Evolutionary conservation across 768 basidiomycete genomes (phyloP), one percentile per base, ranked within the genome.

Genomic region (Mycena albidolilacea): DNA sequence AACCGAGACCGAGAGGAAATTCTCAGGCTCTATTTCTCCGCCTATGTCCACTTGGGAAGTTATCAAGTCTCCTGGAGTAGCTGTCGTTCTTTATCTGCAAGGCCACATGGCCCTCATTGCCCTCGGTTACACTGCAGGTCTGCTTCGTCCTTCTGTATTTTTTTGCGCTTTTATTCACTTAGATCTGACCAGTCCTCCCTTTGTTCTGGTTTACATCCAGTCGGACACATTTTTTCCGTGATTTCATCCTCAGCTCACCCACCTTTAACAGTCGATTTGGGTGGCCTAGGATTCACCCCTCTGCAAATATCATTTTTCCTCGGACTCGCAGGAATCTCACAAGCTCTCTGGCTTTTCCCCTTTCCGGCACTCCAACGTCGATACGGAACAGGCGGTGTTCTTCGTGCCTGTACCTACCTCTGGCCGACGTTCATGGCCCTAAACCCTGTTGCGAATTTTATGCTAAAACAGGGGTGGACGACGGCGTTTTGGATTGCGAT

Each of bases 231-330:
- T 35, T 55, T 55, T 52, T 35, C 23, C 54, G 30, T 55, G 44
- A 48, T 67, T 60, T 60, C 67, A 60, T 60, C 14, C 43, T n/a
- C 54, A 46, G 54, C 67, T 48, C 57, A 67, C 57, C 58, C 55
- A 60, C 57, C 23, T 48, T 48, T 67, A 48, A 48, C 55, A 48
- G 54, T 55, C 54, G 54, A 48, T 35, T 48, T 67, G 43, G 67
- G 67, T 38, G 67, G 67, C 67, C 46, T 67, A 5, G 67, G 44
- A 37, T 67, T 67, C 39, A 67, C 67, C 35, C 67, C 67, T 44
- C 58, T 67, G 41, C 67, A 67, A 60, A 67, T 67, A 59, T 59
- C 67, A n/a, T 60, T 59, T 14, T 60, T 67, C 67, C 55, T 67
- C 58, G 67, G 67, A 19, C 57, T 60, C 57, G 30, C 67, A 59